Evolutionary conservation across 495 filamentous ascomycete genomes (phyloP), one percentile per base, ranked within the genome.

Genomic region (Penicillium crystallinum): DNA sequence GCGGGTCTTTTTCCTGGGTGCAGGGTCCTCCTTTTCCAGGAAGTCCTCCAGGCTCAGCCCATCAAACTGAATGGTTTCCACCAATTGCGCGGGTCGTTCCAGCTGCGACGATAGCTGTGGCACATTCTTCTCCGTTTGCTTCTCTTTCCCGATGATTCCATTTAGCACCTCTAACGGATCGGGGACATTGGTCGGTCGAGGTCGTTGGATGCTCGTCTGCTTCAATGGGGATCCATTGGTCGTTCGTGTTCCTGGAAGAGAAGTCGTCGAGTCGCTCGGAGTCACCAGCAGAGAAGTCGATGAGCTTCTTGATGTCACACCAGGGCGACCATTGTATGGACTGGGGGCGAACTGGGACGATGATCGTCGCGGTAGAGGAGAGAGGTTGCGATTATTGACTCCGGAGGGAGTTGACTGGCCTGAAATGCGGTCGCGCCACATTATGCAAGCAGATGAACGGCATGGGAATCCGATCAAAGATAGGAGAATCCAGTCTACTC

Each of bases 391-490:
- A 11, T 23, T 35, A 64, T 78, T 83, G 46, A 83, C 84, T 34
- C 78, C 76, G 41, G 82, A 77, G 45, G 82, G 78, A 53, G 78
- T 80, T 43, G 86, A 82, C 66, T 88, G 84, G 61, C 81, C 84
- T 46, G 87, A 84, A 54, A 92, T 84, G 61, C 89, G 85, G 77
- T 95, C 89, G 57, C 91, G 84, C 88, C 89, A 93, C 90, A 95
- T 95, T 22, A 21, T 72, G 55, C 40, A 53, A 35, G 35, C n/a
- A 14, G 37, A 33, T 42, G 30, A 44, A 25, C 43, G 14, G 49
- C 54, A 56, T 56, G 54, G 25, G 36, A 43, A 34, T 47, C 21
- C 29, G 11, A 15, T 12, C 11, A 40, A n/a, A 12, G 9, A 22
- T 10, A 12, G 9, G 38, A 15, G 11, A 35, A 7, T 15, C 14